These are phyloP conservation scores for Zychaea mexicana DNA, from an alignment of 371 early-diverging fungal genomes.

Conservation along the genomic window DNA sequence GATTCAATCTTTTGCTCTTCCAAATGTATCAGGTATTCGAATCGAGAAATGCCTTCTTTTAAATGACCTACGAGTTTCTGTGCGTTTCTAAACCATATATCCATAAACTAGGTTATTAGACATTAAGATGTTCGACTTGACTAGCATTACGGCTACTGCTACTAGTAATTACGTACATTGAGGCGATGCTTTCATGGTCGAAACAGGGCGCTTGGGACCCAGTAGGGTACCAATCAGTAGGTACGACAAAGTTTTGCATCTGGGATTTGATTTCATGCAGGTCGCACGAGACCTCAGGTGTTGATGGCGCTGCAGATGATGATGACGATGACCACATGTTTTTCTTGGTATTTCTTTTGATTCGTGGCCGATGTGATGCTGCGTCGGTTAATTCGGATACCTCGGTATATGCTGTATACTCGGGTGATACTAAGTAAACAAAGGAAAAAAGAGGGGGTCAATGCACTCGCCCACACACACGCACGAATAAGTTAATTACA, in stretches of 20 bases:
- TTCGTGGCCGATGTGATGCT: background rate
- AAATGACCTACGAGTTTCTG: background rate
- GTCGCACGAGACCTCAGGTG: background rate
- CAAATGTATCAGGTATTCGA: slow-evolving; percentile 8
- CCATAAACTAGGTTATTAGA: background rate
- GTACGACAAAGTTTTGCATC: slow-evolving; percentile 14
- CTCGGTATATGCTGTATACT: background rate
- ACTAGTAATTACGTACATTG: background rate
- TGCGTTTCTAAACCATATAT: background rate
- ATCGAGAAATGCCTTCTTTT: slow-evolving; percentile 8
- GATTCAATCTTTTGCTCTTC: slow-evolving; percentile 6
- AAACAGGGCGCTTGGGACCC: background rate
- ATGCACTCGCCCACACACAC: background rate
- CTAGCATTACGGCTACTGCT: no score
- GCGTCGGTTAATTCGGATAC: background rate
- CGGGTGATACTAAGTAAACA: background rate
- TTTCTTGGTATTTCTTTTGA: background rate
- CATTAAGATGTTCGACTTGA: no score
- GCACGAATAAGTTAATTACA: background rate
- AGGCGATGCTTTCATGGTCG: background rate
- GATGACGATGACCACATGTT: background rate
- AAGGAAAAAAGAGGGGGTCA: no score
- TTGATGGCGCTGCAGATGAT: background rate
- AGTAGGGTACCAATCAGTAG: background rate
- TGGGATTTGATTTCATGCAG: slow-evolving; percentile 12